phyloP scores from a whole-genome alignment of 2,329 filamentous ascomycete species.

The Monosporascus sp. region DNA sequence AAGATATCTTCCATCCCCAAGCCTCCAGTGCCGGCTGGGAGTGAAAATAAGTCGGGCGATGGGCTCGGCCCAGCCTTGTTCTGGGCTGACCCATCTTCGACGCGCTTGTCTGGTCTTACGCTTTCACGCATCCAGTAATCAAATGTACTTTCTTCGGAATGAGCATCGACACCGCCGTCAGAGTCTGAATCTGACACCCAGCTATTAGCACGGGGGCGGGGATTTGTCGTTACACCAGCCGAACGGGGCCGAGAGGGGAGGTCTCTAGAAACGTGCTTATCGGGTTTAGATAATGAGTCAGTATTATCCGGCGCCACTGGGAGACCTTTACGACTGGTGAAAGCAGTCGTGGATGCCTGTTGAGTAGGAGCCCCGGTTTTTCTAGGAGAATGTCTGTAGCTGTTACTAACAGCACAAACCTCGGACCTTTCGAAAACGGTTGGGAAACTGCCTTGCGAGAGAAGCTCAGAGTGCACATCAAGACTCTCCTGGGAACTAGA shows the following conservation, averaged over 20 bases:
- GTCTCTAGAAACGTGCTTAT: slow-evolving; percentile 17
- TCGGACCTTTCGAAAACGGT: slow-evolving; percentile 19
- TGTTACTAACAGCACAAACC: slow-evolving; percentile 17
- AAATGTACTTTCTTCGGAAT: slow-evolving; percentile 39
- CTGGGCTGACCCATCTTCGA: slow-evolving; percentile 5
- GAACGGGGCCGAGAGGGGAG: slow-evolving; percentile 41
- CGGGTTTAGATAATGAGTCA: slow-evolving; percentile 19
- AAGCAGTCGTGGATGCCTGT: slow-evolving; percentile 27
- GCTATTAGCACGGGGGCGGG: slow-evolving; percentile 33
- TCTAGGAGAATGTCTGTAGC: slow-evolving; percentile 11
- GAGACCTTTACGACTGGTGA: slow-evolving; percentile 25
- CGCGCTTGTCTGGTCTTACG: slow-evolving; percentile 33
- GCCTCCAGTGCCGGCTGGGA: slow-evolving; percentile 37
- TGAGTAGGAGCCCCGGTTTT: slow-evolving; percentile 13
- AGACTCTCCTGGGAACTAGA: slow-evolving; percentile 24
- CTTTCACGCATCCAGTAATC: slow-evolving; percentile 57
- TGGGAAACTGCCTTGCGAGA: slow-evolving; percentile 15
- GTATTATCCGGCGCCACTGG: slow-evolving; percentile 20
- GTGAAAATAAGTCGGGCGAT: slow-evolving; percentile 52
- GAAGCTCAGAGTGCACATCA: slow-evolving; percentile 6
- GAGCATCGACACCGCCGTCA: slow-evolving; percentile 35
- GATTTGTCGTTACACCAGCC: slow-evolving; percentile 40
- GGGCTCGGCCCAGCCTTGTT: slow-evolving; percentile 13
- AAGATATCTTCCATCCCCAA: slow-evolving; percentile 49
- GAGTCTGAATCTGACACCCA: slow-evolving; percentile 46